Conservation (phyloP, 176 grass and related monocot genomes). For the Elaeis guineensis region DNA sequence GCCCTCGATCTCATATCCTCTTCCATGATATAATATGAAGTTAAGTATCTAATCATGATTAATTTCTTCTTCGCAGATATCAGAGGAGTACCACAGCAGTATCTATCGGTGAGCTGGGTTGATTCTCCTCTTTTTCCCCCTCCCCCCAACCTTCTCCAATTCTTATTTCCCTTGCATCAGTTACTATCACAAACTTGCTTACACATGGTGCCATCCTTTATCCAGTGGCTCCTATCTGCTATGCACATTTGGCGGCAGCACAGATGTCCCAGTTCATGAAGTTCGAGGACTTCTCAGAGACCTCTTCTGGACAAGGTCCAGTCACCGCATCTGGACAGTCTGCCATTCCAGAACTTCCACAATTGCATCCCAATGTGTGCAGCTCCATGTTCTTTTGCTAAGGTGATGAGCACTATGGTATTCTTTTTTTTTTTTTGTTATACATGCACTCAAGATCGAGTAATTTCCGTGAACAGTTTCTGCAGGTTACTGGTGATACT, state of each 20-base stretch:
- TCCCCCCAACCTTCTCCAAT: not conserved
- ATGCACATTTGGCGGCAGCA: slow-evolving; percentile 41
- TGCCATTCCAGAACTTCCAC: slow-evolving; percentile 23
- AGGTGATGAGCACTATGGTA: not conserved
- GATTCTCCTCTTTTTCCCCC: not conserved
- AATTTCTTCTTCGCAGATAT: slow-evolving; percentile 18
- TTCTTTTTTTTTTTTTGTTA: no score
- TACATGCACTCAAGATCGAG: no score
- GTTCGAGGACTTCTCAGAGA: slow-evolving; percentile 33
- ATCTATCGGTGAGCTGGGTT: slow-evolving; percentile 32
- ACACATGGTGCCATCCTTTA: not conserved
- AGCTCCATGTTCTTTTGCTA: slow-evolving; percentile 62
- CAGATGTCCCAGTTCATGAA: slow-evolving; percentile 47
- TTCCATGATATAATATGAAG: no score
- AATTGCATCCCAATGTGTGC: slow-evolving; percentile 24
- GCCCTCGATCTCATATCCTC: not conserved
- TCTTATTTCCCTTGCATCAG: not conserved
- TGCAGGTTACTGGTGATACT: no score
- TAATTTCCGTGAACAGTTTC: no score
- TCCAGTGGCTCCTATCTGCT: slow-evolving; percentile 48
- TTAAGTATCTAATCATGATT: not conserved
- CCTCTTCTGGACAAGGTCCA: slow-evolving; percentile 9
- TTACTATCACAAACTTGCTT: no score
- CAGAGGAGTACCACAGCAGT: slow-evolving; percentile 58
- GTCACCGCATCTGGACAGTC: not conserved